Conservation (phyloP, 495 filamentous ascomycete species). For the Cudoniella acicularis region DNA sequence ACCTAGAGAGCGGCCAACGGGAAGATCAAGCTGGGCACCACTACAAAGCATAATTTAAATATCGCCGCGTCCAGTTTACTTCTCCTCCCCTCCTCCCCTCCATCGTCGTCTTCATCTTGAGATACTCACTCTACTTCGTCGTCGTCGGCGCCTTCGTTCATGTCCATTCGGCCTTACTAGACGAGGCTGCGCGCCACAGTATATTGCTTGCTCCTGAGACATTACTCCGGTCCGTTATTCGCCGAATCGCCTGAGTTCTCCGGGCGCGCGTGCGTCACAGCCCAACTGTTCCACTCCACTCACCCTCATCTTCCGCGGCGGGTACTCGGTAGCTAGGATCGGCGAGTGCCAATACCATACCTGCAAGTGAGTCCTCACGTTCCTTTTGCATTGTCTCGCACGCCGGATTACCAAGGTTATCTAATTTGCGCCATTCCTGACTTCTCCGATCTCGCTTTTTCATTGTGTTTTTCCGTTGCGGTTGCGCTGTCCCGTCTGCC, state of each 20-base stretch:
- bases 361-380: conserved; percentile 1
- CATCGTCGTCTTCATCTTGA: background rate
- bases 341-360: background rate
- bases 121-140: background rate
- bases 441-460: background rate
- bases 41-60: background rate
- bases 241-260: background rate
- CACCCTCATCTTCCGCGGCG: background rate
- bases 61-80: background rate
- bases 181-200: conserved; percentile 7
- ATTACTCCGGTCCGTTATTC: background rate
- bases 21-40: background rate
- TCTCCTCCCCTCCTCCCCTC: background rate
- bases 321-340: background rate
- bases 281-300: conserved; percentile 3
- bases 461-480: background rate
- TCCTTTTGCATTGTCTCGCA: background rate
- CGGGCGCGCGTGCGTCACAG: background rate
- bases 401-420: conserved; percentile 12
- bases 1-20: background rate
- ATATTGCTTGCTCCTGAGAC: background rate
- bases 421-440: background rate
- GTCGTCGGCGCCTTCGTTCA: background rate
- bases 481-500: background rate
- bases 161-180: conserved; percentile 7